Conservation (phyloP, 1,284 basidiomycete genomes). For the Tilletia walkeri region DNA sequence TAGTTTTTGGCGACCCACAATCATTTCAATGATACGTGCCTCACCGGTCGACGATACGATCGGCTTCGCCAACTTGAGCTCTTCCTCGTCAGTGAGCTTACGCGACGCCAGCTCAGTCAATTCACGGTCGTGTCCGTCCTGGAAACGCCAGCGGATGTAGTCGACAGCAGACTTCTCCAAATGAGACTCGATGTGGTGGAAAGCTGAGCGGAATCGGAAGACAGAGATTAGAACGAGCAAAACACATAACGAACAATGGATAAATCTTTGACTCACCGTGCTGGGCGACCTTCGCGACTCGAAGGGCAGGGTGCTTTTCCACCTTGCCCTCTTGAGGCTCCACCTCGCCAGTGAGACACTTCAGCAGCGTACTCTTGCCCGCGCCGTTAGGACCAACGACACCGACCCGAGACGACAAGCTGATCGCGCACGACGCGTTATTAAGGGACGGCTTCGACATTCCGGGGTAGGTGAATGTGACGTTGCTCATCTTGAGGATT, state of each 20-base stretch:
- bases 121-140: constrained; percentile 96
- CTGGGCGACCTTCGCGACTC: constrained; percentile 96
- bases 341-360: constrained; percentile 92
- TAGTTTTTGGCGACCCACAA: constrained; percentile 95
- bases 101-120: constrained; percentile 86
- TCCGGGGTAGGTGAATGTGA: constrained; percentile 94
- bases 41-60: constrained; percentile 91
- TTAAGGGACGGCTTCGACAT: constrained; percentile 75
- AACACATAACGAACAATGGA: constrained; percentile 49
- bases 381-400: constrained; percentile 56
- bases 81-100: constrained; percentile 83
- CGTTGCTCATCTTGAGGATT: constrained; percentile 87
- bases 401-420: constrained; percentile 65
- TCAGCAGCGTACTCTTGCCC: constrained; percentile 81
- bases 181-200: constrained; percentile 55
- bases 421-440: constrained; percentile 87
- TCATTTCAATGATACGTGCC: constrained; percentile 79
- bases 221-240: constrained; percentile 23
- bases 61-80: constrained; percentile 75
- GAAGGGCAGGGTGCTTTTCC: constrained; percentile 91
- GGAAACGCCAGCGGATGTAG: constrained; percentile 86
- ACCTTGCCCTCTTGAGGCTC: constrained; percentile 87
- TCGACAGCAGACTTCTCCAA: constrained; percentile 53
- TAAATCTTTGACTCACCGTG: constrained; percentile 78
- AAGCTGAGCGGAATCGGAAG: constrained; percentile 26